phyloP scores from a whole-genome alignment of 2,329 filamentous ascomycete genomes.

The Beauveria brongniartii region DNA sequence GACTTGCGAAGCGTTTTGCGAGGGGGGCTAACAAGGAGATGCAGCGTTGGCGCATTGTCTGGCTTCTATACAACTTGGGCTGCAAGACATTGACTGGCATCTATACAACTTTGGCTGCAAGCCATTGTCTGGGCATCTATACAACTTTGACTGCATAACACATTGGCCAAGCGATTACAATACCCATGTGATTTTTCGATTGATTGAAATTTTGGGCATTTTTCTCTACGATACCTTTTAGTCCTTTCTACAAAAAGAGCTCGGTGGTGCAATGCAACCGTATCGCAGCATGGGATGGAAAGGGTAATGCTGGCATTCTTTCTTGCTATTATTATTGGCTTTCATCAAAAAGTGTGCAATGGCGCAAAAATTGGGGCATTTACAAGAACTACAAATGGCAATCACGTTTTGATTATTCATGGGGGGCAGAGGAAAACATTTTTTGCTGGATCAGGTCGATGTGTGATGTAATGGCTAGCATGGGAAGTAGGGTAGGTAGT shows the following conservation, averaged over 20 bases:
- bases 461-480: too few species aligned
- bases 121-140: background rate
- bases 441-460: too few species aligned
- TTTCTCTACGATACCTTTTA: background rate
- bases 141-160: background rate
- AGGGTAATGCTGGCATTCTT: background rate
- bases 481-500: too few species aligned
- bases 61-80: background rate
- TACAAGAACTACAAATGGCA: background rate
- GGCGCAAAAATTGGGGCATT: background rate
- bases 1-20: background rate
- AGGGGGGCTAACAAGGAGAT: background rate
- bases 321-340: background rate
- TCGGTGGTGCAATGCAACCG: background rate
- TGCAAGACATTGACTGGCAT: too few species aligned
- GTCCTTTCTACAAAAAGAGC: background rate
- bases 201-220: background rate
- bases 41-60: background rate
- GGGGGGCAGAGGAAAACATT: too few species aligned
- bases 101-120: background rate
- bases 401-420: background rate
- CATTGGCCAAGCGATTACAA: background rate
- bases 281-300: background rate
- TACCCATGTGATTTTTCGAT: background rate
- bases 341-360: background rate